Conservation (phyloP, 1,284 basidiomycete species). For the Xerocomus minutiporus region DNA sequence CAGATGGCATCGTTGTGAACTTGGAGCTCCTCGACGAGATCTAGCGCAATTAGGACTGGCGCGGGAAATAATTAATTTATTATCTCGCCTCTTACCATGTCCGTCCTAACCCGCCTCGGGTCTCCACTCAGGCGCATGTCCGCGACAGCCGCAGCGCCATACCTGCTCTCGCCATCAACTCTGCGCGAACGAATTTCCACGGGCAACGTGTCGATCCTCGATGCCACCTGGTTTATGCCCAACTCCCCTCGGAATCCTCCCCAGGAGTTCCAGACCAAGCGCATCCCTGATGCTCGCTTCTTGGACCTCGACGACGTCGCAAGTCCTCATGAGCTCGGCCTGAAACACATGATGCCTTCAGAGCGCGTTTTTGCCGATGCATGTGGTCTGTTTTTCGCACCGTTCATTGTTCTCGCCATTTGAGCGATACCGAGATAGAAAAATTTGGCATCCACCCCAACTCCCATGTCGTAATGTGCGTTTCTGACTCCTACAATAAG, state of each 20-base stretch:
- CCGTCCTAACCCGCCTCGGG: not conserved
- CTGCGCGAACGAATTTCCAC: constrained; percentile 37
- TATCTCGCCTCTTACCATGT: not conserved
- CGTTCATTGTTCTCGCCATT: constrained; percentile 3
- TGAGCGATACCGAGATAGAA: constrained; percentile 39
- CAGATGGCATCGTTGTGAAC: constrained; percentile 63
- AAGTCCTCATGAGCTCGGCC: constrained; percentile 61
- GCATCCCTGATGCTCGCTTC: constrained; percentile 73
- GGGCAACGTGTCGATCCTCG: constrained; percentile 51
- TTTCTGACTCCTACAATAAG: constrained; percentile 21
- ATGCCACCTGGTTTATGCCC: constrained; percentile 89
- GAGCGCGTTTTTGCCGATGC: constrained; percentile 70
- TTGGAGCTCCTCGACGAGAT: not conserved
- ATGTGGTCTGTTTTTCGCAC: constrained; percentile 55
- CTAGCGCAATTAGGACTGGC: not conserved
- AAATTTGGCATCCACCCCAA: constrained; percentile 69
- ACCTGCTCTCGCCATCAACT: constrained; percentile 50
- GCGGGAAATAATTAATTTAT: constrained; percentile 6
- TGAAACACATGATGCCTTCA: constrained; percentile 93
- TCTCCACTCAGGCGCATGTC: constrained; percentile 30
- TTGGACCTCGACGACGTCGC: constrained; percentile 83
- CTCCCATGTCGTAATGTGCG: constrained; percentile 80
- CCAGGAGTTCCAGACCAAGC: constrained; percentile 62
- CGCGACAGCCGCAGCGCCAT: constrained; percentile 36
- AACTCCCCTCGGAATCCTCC: constrained; percentile 62